Conservation (phyloP, 176 grass and related monocot species). For the Secale cereale region DNA sequence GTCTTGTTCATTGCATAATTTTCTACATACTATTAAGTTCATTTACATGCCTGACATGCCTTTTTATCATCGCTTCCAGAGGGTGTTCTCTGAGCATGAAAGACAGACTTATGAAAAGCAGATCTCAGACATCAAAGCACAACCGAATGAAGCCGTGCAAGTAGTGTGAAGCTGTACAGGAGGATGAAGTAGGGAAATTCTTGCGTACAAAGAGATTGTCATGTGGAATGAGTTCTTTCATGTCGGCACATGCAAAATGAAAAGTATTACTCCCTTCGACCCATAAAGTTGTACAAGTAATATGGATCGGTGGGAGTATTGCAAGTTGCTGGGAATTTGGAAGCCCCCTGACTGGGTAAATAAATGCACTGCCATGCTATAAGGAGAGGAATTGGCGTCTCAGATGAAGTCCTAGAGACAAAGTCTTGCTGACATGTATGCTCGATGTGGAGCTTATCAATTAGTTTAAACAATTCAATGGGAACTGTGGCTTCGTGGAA, state of each 20-base stretch:
- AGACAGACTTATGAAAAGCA: slow-evolving; percentile 42
- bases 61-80: slow-evolving; percentile 11
- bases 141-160: slow-evolving; percentile 45
- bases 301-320: too few relatives aligned
- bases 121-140: slow-evolving; percentile 49
- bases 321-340: too few relatives aligned
- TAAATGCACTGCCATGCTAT: too few relatives aligned
- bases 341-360: too few relatives aligned
- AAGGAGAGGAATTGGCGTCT: too few relatives aligned
- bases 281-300: too few relatives aligned
- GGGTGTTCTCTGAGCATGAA: slow-evolving; percentile 46
- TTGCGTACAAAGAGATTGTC: neutral
- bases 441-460: too few relatives aligned
- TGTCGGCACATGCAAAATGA: neutral
- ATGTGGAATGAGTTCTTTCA: neutral
- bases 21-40: neutral
- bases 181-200: slow-evolving; percentile 38
- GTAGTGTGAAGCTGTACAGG: slow-evolving; percentile 47
- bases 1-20: neutral
- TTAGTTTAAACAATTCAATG: too few relatives aligned
- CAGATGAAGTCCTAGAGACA: too few relatives aligned
- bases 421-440: too few relatives aligned
- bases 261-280: too few relatives aligned
- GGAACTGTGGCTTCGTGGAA: too few relatives aligned
- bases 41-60: neutral